These are phyloP conservation scores for Bifiguratus adelaidae DNA, from an alignment of 192 early-diverging fungal genomes.

Conservation along the genomic window DNA sequence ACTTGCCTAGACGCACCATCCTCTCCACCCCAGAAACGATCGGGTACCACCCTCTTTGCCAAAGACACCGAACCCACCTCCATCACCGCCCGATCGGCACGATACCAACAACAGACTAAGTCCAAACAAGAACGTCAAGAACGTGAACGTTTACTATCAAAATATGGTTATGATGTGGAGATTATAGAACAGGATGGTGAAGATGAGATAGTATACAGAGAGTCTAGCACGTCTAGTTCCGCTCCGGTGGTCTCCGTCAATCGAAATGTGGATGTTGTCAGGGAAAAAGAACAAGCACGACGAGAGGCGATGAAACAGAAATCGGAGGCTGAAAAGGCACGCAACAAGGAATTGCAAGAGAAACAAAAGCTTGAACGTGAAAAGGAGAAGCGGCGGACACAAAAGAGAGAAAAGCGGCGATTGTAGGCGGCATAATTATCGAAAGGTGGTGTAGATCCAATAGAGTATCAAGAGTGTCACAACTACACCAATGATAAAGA, in stretches of 20 bases:
- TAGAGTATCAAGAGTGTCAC: conserved; percentile 35
- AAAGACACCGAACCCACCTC: background rate
- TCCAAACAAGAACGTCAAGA: conserved; percentile 37
- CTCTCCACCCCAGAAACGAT: background rate
- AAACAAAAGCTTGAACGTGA: conserved; percentile 37
- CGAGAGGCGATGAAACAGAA: conserved; percentile 34
- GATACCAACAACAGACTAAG: conserved; percentile 10
- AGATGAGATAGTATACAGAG: conserved; percentile 50
- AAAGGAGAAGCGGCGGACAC: conserved; percentile 35
- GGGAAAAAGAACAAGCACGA: conserved; percentile 41
- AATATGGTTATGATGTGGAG: conserved; percentile 56
- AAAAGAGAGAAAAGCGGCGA: conserved; percentile 37
- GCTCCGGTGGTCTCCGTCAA: conserved; percentile 30
- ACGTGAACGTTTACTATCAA: conserved; percentile 32
- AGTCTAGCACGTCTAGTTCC: conserved; percentile 10
- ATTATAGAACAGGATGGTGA: conserved; percentile 49
- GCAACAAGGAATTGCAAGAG: conserved; percentile 34
- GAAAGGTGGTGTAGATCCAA: too few relatives aligned
- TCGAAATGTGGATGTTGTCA: conserved; percentile 43
- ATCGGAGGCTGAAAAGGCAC: conserved; percentile 37
- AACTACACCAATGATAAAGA: conserved; percentile 38
- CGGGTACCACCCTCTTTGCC: background rate
- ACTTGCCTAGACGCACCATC: background rate
- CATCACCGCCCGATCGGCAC: background rate
- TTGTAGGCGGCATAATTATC: conserved; percentile 20